Base-by-base conservation (phyloP, 495 filamentous ascomycete species). In the Trichoderma orchidacearum region DNA sequence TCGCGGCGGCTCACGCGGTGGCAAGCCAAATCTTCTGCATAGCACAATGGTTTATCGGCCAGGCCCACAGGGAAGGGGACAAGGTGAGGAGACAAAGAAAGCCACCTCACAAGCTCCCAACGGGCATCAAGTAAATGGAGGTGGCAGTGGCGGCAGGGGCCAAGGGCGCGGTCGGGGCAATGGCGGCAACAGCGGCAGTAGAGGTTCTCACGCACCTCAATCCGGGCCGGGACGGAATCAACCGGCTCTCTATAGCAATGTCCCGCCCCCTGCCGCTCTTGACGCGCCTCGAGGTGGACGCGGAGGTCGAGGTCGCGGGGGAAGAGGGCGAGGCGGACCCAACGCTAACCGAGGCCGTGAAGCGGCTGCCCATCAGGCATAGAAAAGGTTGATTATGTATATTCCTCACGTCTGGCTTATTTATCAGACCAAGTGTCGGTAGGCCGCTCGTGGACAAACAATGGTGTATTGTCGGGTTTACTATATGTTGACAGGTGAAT, bases 181-280 rank as follows among this genome's bases (percentile, higher is more conserved):
- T 30, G 60, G 62, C n/a, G 61, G 65, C 17, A 64, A 64, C 7
- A 52, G 62, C n/a, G 61, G 65, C 17, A 64, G 63, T 6, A 52
- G 59, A 11, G 69, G 65, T 15, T 61, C 67, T 8, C 54, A 59
- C 21, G 62, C 67, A 13, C 28, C 60, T 61, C 23, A 61, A 61
- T 30, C 59, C 57, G 28, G 57, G 67, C 17, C 69, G 72, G 63
- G 35, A 68, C 59, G 34, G 17, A 30, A 51, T 54, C 41, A 56
- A 21, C 56, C 59, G 48, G 57, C 59, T 21, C 23, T 81, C 68
- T 95, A 93, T 63, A 74, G 75, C 31, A 81, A 81, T 53, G 87
- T 92, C 8, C 90, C 93, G 3, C 93, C 93, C 5, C 92, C 92
- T 0, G 68, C 86, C 28, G 79, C 60, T 32, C 61, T 93, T 30